Evolutionary conservation across 1,284 basidiomycete genomes (phyloP).

Genomic region (Paramarasmius palmivorus): DNA sequence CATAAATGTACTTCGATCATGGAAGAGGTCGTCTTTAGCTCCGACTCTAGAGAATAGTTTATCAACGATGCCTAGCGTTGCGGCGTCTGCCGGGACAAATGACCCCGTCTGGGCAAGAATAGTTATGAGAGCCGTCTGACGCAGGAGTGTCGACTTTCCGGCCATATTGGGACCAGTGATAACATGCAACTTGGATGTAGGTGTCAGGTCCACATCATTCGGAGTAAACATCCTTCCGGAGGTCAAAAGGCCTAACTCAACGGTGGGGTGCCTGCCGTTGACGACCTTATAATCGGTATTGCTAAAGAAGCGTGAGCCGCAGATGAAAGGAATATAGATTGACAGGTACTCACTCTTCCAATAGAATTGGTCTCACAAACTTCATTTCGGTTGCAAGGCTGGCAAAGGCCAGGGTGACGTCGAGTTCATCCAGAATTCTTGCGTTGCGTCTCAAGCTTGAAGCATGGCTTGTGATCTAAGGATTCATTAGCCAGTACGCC

Average conservation of each 20-base stretch:
- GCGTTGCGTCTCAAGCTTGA: conserved; percentile 72
- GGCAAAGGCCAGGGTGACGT: conserved; percentile 84
- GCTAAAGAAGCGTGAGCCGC: background rate
- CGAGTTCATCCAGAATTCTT: conserved; percentile 85
- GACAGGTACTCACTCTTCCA: conserved; percentile 61
- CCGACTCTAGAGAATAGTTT: conserved; percentile 93
- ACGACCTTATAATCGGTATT: conserved; percentile 69
- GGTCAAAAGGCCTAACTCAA: conserved; percentile 84
- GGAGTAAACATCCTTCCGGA: conserved; percentile 79
- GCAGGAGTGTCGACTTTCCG: conserved; percentile 90
- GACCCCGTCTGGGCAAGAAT: conserved; percentile 93
- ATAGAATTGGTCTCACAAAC: conserved; percentile 74
- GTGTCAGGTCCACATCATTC: conserved; percentile 73
- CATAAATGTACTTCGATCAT: conserved; percentile 94
- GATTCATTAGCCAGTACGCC: conserved; percentile 9
- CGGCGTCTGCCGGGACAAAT: conserved; percentile 87
- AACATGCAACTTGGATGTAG: conserved; percentile 66
- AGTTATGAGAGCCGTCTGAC: conserved; percentile 88
- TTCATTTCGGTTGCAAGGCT: conserved; percentile 79
- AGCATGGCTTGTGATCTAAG: conserved; percentile 64
- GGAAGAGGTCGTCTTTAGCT: conserved; percentile 92
- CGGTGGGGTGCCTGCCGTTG: conserved; percentile 89
- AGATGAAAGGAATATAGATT: background rate
- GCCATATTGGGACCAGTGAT: conserved; percentile 99
- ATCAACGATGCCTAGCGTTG: conserved; percentile 86